phyloP scores from a whole-genome alignment of 148 eudicot species.

The Cornus suecica region DNA sequence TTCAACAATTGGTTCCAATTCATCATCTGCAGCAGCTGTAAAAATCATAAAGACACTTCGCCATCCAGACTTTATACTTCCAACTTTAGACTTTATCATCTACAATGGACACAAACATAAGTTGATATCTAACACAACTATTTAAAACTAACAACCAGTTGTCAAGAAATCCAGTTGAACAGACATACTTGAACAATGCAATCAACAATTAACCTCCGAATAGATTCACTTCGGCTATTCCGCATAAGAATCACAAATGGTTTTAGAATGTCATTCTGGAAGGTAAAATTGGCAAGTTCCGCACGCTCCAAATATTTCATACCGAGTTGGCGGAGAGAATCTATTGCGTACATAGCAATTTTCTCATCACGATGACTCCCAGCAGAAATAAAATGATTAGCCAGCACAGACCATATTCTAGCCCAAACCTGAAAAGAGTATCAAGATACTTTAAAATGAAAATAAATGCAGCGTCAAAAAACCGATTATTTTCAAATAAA shows the following conservation, averaged over 20 bases:
- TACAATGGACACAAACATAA: conserved; percentile 23
- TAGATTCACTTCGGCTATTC: conserved; percentile 77
- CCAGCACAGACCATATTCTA: conserved; percentile 95
- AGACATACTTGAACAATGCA: conserved; percentile 93
- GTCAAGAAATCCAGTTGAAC: not conserved
- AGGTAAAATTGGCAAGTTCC: conserved; percentile 87
- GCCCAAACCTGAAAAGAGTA: conserved; percentile 87
- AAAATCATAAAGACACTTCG: conserved; percentile 98
- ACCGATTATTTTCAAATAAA: too few relatives aligned
- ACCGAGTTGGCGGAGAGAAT: conserved; percentile 93
- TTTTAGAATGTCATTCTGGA: conserved; percentile 95
- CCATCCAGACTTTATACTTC: conserved; percentile 99
- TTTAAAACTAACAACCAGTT: not conserved
- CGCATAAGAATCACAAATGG: conserved; percentile 97
- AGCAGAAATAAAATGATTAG: conserved; percentile 95
- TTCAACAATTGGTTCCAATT: conserved; percentile 89
- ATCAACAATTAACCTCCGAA: conserved; percentile 91
- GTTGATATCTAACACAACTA: conserved; percentile 9
- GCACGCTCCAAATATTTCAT: conserved; percentile 97
- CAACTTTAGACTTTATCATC: conserved; percentile 99
- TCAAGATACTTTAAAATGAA: conserved; percentile 4
- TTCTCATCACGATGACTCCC: conserved; percentile 98
- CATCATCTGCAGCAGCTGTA: conserved; percentile 98
- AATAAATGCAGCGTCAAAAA: not conserved
- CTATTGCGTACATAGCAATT: conserved; percentile 98